Conservation (phyloP, 495 filamentous ascomycete species). For the Talaromyces liani region DNA sequence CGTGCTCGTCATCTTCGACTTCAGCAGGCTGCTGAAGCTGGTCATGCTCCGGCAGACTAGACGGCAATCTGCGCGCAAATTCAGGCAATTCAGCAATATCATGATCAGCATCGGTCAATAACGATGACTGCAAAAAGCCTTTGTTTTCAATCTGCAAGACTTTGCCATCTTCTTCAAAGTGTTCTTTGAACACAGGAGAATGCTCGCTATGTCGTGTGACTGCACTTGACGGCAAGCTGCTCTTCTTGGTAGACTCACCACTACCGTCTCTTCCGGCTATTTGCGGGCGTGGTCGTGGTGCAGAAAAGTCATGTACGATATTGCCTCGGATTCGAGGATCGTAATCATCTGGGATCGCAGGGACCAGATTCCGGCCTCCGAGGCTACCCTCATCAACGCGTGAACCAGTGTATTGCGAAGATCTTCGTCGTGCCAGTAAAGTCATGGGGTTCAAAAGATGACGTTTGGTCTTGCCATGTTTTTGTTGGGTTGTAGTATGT, state of each 20-base stretch:
- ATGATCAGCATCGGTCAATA: slow-evolving; percentile 32
- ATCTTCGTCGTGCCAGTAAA: slow-evolving; percentile 51
- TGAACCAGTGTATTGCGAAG: slow-evolving; percentile 36
- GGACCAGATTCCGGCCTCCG: slow-evolving; percentile 42
- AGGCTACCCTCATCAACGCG: slow-evolving; percentile 42
- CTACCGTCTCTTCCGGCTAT: slow-evolving; percentile 9
- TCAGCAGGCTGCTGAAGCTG: slow-evolving; percentile 8
- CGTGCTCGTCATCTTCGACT: not conserved
- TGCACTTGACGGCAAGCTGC: slow-evolving; percentile 19
- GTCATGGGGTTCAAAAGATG: slow-evolving; percentile 64
- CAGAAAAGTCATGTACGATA: slow-evolving; percentile 85
- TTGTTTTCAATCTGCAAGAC: slow-evolving; percentile 42
- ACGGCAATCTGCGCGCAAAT: slow-evolving; percentile 44
- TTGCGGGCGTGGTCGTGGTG: slow-evolving; percentile 57
- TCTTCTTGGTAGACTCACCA: slow-evolving; percentile 6
- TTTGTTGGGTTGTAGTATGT: slow-evolving; percentile 20
- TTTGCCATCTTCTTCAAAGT: slow-evolving; percentile 57
- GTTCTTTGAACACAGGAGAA: slow-evolving; percentile 59
- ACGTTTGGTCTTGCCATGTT: slow-evolving; percentile 52
- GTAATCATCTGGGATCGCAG: slow-evolving; percentile 61
- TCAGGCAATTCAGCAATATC: slow-evolving; percentile 35
- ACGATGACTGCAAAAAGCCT: slow-evolving; percentile 37
- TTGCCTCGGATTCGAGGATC: slow-evolving; percentile 82
- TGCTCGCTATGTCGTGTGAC: slow-evolving; percentile 36
- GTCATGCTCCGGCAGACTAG: slow-evolving; percentile 25